Evolutionary conservation across 345 rosid genomes (phyloP), one percentile per base, ranked within the genome.

Genomic region (Euphorbia tirucalli): DNA sequence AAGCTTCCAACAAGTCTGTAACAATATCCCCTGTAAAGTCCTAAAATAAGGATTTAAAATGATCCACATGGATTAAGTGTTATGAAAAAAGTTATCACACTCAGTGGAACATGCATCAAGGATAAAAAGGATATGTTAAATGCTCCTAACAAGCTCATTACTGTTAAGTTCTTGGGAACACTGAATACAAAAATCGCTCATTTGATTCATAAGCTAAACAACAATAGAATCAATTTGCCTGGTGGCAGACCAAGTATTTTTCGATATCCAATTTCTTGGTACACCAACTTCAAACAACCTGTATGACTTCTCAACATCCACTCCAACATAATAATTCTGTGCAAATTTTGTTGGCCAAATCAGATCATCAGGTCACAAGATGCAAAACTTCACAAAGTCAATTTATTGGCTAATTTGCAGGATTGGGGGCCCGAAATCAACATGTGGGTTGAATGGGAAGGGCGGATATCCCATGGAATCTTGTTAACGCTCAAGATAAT

Each of bases 281-380:
- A 19, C 41, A 63, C 52, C 25, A 71, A 13, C 69, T 61, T 11
- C 49, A 58, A 7, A 35, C 21, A 63, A 68, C 68, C 72, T 54
- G 67, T 21, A 59, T 2, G 50, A 43, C 43, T 75, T 60, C 74
- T 21, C 6, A 16, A 39, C 21, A 65, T 60, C 62, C 48, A 35
- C 49, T 25, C 21, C 46, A 73, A 21, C 22, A 69, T 13, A 46
- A 46, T 46, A 13, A 7, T 46, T 13, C 19, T 35, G 44, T 57
- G 55, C 11, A 61, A 63, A 57, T n/a, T 1, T 11, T 13, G 18
- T 57, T 57, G 63, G n/a, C 39, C 21, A 28, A 28, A 15, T 28
- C 28, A 30, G 21, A 59, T 30, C 7, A 59, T 57, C 57, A 52
- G 10, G 15, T 11, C 7, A 65, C 31, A 19, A 65, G 13, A 67